phyloP scores from a whole-genome alignment of 345 rosid species.

The Ceriops zippeliana region DNA sequence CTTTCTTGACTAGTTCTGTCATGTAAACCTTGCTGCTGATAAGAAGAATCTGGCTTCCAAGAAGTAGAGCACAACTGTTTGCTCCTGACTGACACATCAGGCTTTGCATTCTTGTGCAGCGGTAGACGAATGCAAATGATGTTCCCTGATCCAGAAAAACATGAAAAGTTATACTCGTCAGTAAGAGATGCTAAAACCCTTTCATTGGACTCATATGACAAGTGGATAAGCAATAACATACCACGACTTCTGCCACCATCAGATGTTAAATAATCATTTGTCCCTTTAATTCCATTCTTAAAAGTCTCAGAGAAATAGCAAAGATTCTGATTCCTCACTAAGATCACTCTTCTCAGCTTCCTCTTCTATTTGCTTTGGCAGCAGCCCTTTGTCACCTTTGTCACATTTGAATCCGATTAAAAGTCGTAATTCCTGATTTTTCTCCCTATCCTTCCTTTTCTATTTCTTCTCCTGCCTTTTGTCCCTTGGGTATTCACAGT shows the following conservation, averaged over 20 bases:
- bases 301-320: constrained; percentile 44
- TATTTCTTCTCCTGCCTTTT: constrained; percentile 29
- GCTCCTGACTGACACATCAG: not conserved
- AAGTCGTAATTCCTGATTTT: not conserved
- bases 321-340: constrained; percentile 43
- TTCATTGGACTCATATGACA: not conserved
- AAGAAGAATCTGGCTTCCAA: constrained; percentile 8
- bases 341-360: constrained; percentile 57
- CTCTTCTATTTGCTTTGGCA: constrained; percentile 16
- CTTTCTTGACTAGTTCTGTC: constrained; percentile 1
- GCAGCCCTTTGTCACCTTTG: not conserved
- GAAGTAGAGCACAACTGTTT: constrained; percentile 24
- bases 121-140: constrained; percentile 43
- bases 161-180: not conserved
- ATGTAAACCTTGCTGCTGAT: not conserved
- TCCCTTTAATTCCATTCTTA: constrained; percentile 42
- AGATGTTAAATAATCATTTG: constrained; percentile 18
- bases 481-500: constrained; percentile 21
- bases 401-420: not conserved
- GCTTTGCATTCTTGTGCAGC: constrained; percentile 23
- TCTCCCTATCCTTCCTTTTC: constrained; percentile 24
- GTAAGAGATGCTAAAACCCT: not conserved
- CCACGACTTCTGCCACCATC: constrained; percentile 29
- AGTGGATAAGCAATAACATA: constrained; percentile 14
- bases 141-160: constrained; percentile 35